Base-by-base conservation (phyloP, 768 basidiomycete genomes). In the Lactarius indigo region DNA sequence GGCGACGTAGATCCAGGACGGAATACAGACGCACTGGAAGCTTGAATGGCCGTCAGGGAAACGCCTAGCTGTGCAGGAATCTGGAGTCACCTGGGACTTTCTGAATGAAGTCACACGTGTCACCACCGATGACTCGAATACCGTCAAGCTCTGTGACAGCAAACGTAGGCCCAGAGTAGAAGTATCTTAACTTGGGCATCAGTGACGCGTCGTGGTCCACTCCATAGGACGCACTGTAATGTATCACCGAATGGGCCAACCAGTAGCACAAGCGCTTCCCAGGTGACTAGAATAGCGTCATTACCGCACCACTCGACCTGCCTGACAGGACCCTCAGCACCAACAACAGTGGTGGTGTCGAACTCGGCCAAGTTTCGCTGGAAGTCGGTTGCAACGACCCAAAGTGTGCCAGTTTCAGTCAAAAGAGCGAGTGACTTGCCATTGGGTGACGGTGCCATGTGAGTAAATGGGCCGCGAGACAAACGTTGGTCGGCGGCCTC, bases 321-420 rank as follows among this genome's bases (percentile, higher is more conserved):
- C 41, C 81, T 80, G 3, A 92, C 82, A 4, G 80, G 75, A 2
- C 87, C 89, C 23, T 86, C 81, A 0, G 82, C 84, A 7, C 81
- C 85, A 66, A 79, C 73, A 35, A 84, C 82, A 31, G 78, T 80
- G 9, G 75, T 80, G 2, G 91, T 90, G 64, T 94, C 87, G 70
- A 92, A 94, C 74, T 97, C 96, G 4, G 93, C 91, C 71, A 96
- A 83, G 72, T 84, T 91, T 50, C 92, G 84, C 69, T 92, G 89
- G 74, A 98, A 98, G 76, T 98, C 94, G 15, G 88, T 85, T 15
- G 96, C 96, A n/a, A 98, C 92, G 41, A 98, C 96, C 90, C 92
- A 94, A 33, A 98, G 84, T 5, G 84, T 78, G 7, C 88, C 88
- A 13, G 82, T 79, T 63, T 82, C 85, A 1, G 91, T 94, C 42